Conservation (phyloP, 192 early-diverging fungal genomes). For the Coemansia sp. region DNA sequence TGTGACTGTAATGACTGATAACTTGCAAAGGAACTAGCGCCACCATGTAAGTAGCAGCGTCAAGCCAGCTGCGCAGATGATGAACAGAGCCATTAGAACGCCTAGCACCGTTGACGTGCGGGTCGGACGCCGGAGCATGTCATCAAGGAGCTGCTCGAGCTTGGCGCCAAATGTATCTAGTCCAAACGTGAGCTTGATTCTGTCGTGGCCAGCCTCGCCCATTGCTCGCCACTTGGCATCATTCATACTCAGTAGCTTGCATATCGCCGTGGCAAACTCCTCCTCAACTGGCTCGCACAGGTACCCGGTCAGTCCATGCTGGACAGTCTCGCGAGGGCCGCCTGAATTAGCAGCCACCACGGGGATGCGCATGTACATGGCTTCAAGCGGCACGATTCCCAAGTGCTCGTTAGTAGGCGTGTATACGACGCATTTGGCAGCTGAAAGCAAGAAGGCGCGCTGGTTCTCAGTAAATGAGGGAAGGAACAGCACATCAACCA, state of each 20-base stretch:
- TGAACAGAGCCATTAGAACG: slow-evolving; percentile 37
- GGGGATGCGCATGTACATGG: slow-evolving; percentile 88
- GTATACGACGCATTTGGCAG: slow-evolving; percentile 73
- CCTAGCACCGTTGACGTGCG: slow-evolving; percentile 33
- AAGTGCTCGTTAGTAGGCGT: slow-evolving; percentile 96
- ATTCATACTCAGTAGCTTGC: slow-evolving; percentile 51
- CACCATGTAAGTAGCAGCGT: slow-evolving; percentile 8
- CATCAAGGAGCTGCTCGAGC: slow-evolving; percentile 66
- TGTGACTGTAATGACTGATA: no score
- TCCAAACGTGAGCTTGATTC: slow-evolving; percentile 67
- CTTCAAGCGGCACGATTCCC: slow-evolving; percentile 96
- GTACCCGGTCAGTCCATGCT: slow-evolving; percentile 75
- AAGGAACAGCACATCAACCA: slow-evolving; percentile 79
- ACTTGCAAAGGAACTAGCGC: slow-evolving; percentile 4
- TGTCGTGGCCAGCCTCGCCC: slow-evolving; percentile 67
- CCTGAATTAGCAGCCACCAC: slow-evolving; percentile 88
- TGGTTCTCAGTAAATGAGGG: slow-evolving; percentile 87
- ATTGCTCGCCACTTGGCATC: slow-evolving; percentile 46
- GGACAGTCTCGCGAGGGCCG: slow-evolving; percentile 84
- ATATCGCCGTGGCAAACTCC: slow-evolving; percentile 70
- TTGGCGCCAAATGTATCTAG: slow-evolving; percentile 67
- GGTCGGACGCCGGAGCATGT: slow-evolving; percentile 36
- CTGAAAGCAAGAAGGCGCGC: slow-evolving; percentile 70
- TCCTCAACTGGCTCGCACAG: slow-evolving; percentile 64
- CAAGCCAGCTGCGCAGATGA: slow-evolving; percentile 17